These are phyloP conservation scores for Phytophthora melonis DNA, from an alignment of 352 stramenopile species.

Conservation along the genomic window DNA sequence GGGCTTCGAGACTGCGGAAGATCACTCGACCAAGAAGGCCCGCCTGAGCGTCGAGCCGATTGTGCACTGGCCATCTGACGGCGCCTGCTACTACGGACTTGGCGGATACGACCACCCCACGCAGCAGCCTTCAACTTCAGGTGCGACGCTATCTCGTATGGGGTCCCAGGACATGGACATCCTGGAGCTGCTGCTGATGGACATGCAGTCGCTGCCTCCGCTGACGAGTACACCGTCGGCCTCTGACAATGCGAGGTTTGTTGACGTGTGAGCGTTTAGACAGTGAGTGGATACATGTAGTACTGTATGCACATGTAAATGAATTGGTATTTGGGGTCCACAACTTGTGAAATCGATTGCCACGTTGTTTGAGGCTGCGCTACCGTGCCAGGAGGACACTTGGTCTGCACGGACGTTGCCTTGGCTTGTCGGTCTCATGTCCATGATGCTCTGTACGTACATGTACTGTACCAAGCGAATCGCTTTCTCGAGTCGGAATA, in stretches of 20 bases:
- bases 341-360: too few relatives aligned
- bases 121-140: neutral
- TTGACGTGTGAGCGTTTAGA: neutral
- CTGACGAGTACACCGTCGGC: neutral
- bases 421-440: too few relatives aligned
- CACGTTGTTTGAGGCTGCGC: too few relatives aligned
- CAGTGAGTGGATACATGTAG: too few relatives aligned
- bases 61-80: slow-evolving; percentile 1
- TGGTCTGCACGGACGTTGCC: too few relatives aligned
- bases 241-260: neutral
- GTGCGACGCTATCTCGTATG: neutral
- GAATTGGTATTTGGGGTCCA: too few relatives aligned
- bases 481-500: too few relatives aligned
- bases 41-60: neutral
- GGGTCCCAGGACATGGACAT: slow-evolving; percentile 32
- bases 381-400: too few relatives aligned
- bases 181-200: slow-evolving; percentile 27
- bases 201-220: slow-evolving; percentile 32
- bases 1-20: neutral
- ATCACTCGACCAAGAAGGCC: neutral
- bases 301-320: too few relatives aligned
- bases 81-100: slow-evolving; percentile 4
- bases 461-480: too few relatives aligned
- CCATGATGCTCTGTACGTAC: too few relatives aligned
- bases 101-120: neutral